Evolutionary conservation across 495 filamentous ascomycete species (phyloP).

Genomic region (Talaromyces ruber): DNA sequence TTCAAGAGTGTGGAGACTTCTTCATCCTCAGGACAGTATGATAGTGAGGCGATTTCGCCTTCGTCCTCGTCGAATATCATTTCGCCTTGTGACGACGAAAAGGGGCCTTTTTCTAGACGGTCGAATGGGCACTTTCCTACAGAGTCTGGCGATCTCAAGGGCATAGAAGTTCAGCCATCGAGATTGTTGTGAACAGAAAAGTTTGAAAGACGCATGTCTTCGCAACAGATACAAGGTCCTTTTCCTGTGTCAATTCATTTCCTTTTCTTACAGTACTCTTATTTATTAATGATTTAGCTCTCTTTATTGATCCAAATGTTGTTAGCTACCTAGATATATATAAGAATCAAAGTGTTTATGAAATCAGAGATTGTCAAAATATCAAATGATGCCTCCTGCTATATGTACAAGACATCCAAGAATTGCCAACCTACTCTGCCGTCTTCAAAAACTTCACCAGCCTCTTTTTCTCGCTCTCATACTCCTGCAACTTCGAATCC

Average conservation of each 20-base stretch:
- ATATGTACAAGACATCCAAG: neutral
- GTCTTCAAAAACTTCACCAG: slow-evolving; percentile 55
- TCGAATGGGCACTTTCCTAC: neutral
- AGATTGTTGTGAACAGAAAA: neutral
- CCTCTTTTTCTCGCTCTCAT: slow-evolving; percentile 59
- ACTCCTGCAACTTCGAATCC: slow-evolving; percentile 67
- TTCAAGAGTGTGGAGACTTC: neutral
- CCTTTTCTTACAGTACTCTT: neutral
- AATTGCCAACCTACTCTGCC: neutral
- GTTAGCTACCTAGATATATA: neutral
- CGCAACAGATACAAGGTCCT: neutral
- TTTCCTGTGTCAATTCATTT: neutral
- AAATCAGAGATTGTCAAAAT: no score
- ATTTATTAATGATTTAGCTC: neutral
- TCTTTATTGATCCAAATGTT: neutral
- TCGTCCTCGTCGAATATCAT: neutral
- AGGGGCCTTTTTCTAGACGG: neutral
- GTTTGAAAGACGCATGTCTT: neutral
- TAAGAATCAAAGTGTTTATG: neutral
- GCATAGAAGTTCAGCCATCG: neutral
- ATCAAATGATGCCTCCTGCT: no score
- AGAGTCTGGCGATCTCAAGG: neutral
- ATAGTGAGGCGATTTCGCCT: neutral
- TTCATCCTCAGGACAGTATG: neutral
- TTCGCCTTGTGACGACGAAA: neutral